phyloP scores from a whole-genome alignment of 495 filamentous ascomycete genomes.

The Aspergillus ellipticus region DNA sequence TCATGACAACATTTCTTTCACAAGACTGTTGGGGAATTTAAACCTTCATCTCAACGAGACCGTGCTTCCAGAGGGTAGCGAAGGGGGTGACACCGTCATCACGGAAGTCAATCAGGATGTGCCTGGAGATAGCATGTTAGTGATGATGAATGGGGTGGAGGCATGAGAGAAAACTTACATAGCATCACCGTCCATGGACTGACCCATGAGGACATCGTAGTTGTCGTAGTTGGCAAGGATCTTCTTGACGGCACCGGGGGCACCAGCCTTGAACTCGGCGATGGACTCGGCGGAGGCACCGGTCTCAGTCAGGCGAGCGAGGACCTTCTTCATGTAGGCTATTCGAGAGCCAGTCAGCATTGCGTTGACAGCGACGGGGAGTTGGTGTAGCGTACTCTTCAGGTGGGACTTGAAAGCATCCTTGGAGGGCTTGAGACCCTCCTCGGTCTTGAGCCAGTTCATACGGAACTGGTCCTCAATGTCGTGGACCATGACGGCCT shows the following conservation, averaged over 20 bases:
- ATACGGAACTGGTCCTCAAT: constrained; percentile 91
- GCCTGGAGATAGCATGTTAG: constrained; percentile 49
- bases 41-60: constrained; percentile 86
- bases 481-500: constrained; percentile 74
- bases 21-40: constrained; percentile 45
- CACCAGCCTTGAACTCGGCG: constrained; percentile 72
- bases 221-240: constrained; percentile 84
- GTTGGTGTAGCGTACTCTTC: constrained; percentile 75
- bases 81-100: constrained; percentile 92
- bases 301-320: constrained; percentile 59
- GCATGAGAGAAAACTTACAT: constrained; percentile 56
- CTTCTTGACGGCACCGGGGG: constrained; percentile 69
- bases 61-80: constrained; percentile 93
- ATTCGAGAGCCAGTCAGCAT: background rate
- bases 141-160: constrained; percentile 2
- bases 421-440: constrained; percentile 57
- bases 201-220: constrained; percentile 89
- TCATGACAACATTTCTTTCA: constrained; percentile 29
- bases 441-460: constrained; percentile 67
- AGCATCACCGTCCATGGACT: constrained; percentile 85
- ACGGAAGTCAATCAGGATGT: constrained; percentile 93
- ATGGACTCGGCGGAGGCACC: constrained; percentile 61
- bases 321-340: constrained; percentile 91
- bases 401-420: constrained; percentile 74
- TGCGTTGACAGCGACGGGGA: no score